Evolutionary conservation across 371 early-diverging fungal genomes (phyloP), one percentile per base, ranked within the genome.

Genomic region (Apophysomyces ossiformis): DNA sequence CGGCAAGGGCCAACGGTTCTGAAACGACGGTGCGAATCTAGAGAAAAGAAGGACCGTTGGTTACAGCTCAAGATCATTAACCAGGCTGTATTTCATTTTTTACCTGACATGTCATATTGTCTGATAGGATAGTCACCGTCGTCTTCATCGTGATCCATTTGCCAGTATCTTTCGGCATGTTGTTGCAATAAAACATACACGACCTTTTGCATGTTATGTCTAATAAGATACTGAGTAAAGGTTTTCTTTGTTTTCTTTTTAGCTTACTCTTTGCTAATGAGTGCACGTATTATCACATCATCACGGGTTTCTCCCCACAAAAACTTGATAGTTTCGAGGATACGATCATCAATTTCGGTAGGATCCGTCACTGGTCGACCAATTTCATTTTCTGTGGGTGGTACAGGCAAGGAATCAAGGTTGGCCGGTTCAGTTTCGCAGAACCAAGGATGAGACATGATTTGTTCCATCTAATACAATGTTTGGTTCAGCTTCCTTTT

Each of bases 141-240:
- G 13, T 73, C 83, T 39, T 80, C 81, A 58, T 71, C 75, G 44
- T 83, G 80, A 21, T 80, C 81, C 12, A 71, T 67, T 59, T 83
- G 80, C 83, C 83, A 83, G 21, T 80, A 80, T 32, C 70, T 68
- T 47, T 78, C 77, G 12, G 83, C 78, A 64, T 80, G 83, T 45
- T 76, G 80, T 45, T 80, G 77, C 32, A 83, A 69, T 13, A 83
- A 65, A 8, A 80, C 83, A 65, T 83, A 83, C 4, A 79, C 76
- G 3, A 83, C 83, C 56, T 83, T 83, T 70, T 83, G 83, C 83
- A 83, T 83, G 61, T 83, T 83, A 32, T 78, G 77, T 56, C 82
- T 81, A 66, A 12, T 35, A 12, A 21, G 32, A 43, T n/a, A 37
- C 32, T 26, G 32, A 41, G 41, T 41, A 11, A 11, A 41, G 32